Percentiles rank a stretch among this genome's conserved stretches.
Evolutionary conservation across 495 filamentous ascomycete genomes (phyloP).

Genomic region (Podospora tetraspora): DNA sequence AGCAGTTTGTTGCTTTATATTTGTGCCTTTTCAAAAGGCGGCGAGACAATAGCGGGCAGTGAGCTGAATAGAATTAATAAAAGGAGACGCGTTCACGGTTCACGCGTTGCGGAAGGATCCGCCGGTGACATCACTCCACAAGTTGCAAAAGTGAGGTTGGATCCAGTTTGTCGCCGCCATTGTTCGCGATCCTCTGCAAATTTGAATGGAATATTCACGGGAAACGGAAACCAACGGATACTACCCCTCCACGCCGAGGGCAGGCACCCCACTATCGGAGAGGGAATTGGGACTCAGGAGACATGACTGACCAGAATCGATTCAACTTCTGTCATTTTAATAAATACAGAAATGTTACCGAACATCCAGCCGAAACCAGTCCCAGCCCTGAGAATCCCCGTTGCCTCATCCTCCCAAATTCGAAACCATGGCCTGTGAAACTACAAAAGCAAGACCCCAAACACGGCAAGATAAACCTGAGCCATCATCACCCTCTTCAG

Average conservation of each 20-base stretch:
- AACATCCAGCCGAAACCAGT: not conserved
- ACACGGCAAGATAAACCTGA: constrained; percentile 3
- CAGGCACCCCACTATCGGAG: too few relatives aligned
- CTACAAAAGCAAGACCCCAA: constrained; percentile 5
- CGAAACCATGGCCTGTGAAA: not conserved
- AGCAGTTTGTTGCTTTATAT: not conserved
- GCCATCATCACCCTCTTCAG: constrained; percentile 4
- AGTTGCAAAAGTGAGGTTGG: not conserved
- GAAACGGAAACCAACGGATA: not conserved
- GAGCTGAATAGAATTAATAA: not conserved
- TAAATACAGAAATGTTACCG: not conserved
- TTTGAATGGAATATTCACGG: not conserved
- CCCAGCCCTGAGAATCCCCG: not conserved
- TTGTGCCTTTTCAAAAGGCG: not conserved
- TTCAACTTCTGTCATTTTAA: not conserved
- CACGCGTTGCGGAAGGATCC: not conserved
- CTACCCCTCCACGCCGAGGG: not conserved
- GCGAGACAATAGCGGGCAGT: not conserved
- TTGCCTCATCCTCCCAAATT: not conserved
- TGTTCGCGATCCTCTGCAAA: not conserved
- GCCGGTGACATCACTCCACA: not conserved
- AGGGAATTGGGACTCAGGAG: too few relatives aligned
- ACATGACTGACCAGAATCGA: too few relatives aligned
- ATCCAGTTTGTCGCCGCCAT: not conserved
- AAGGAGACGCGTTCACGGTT: not conserved